Evolutionary conservation across 352 stramenopile species (phyloP), one percentile per base, ranked within the genome.

Genomic region (Globisporangium polare): DNA sequence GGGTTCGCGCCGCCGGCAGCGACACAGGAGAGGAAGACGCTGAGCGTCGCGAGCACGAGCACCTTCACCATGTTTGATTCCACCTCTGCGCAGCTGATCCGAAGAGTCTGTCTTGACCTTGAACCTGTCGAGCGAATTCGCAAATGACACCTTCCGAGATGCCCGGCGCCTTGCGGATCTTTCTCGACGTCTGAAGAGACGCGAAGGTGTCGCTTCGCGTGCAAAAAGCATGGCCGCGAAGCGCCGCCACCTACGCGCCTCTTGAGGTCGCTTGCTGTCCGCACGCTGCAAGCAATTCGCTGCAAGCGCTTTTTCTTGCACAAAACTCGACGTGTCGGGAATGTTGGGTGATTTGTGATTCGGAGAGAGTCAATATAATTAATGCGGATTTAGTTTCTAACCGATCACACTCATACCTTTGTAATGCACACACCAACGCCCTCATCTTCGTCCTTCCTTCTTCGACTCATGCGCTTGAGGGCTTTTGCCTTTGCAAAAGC

Each of bases 361-460:
- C 33, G 33, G 26, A 39, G 26, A 39, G 39, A 33, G 42, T 20
- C 42, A 52, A 60, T 60, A 60, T 53, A 60, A 60, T 60, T 60
- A 60, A 35, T 51, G 26, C 27, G 54, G 39, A 50, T 60, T 50
- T 50, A 51, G 17, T 53, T 56, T 60, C 27, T 51, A 60, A 60
- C 41, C 41, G 54, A 18, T 27, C 27, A 27, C 31, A 60, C 54
- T 51, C 54, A 60, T 59, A 50, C n/a, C 50, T 56, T 55, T 56
- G 24, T 27, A 52, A 62, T 43, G 29, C 26, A 62, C 27, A 57
- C 46, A 49, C 41, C 13, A 35, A 46, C 41, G 5, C 41, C 17
- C 51, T 47, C 3, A 3, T 41, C 26, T 24, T 39, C 17, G 24
- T 18, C 26, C 18, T n/a, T 17, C 26, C 46, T 39, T 39, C 46